Percentiles rank a stretch among this genome's conserved stretches.
Evolutionary conservation across 768 basidiomycete genomes (phyloP).

Genomic region (Tephrocybe sp.): DNA sequence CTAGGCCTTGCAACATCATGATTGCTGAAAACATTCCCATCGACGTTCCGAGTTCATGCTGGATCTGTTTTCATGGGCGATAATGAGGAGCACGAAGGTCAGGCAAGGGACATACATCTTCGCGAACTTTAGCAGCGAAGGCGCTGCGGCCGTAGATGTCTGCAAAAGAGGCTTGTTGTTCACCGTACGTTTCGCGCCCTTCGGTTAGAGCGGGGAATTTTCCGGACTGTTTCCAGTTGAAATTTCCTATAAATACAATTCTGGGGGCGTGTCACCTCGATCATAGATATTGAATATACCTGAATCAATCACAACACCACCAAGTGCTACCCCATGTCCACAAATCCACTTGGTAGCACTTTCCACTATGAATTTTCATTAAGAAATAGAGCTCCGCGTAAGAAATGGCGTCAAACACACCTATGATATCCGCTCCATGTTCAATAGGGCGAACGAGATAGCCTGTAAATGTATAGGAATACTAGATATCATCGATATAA

Average conservation of each 20-base stretch:
- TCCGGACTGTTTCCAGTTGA: constrained; percentile 1
- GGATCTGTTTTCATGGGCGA: not conserved
- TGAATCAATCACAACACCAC: constrained; percentile 4
- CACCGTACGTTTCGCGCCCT: not conserved
- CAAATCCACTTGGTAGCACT: constrained; percentile 8
- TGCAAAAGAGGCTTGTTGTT: not conserved
- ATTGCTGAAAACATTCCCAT: not conserved
- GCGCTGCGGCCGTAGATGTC: not conserved
- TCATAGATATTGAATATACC: not conserved
- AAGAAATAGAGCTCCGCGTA: not conserved
- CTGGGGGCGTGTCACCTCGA: not conserved
- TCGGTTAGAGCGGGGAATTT: not conserved
- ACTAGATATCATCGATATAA: not conserved
- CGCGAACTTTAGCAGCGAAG: constrained; percentile 2
- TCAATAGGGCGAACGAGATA: constrained; percentile 72
- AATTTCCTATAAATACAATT: not conserved
- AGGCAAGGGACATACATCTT: not conserved
- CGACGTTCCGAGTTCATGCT: not conserved
- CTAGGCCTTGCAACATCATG: constrained; percentile 35
- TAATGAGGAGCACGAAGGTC: not conserved
- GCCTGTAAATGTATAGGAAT: constrained; percentile 14
- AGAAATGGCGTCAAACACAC: not conserved
- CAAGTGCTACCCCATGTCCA: not conserved
- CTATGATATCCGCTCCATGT: constrained; percentile 53
- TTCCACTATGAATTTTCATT: not conserved